Conservation (phyloP, 495 filamentous ascomycete species). For the Opeltia flavorubescens region DNA sequence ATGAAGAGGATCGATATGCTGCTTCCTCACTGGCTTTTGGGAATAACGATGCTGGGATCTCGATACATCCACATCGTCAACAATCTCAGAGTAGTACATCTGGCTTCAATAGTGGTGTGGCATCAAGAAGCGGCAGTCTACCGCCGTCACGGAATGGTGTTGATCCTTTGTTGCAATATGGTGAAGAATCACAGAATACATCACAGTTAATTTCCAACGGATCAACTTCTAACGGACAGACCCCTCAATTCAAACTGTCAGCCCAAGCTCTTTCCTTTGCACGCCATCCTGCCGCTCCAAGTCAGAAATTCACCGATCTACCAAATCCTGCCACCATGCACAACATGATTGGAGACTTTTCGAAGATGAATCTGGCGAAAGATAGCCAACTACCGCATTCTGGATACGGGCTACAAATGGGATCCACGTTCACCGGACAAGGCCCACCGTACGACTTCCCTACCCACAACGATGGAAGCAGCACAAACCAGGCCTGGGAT, state of each 20-base stretch:
- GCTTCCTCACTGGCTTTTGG: slow-evolving; percentile 9
- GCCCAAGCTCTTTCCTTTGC: slow-evolving; percentile 6
- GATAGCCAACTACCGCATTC: slow-evolving; percentile 3
- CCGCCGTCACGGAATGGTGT: slow-evolving; percentile 24
- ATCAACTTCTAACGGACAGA: neutral
- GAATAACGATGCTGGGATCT: slow-evolving; percentile 3
- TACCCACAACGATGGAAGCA: neutral
- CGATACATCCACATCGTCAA: slow-evolving; percentile 8
- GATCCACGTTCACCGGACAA: slow-evolving; percentile 3
- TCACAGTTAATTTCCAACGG: slow-evolving; percentile 5
- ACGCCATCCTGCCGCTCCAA: neutral
- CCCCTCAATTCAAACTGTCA: slow-evolving; percentile 10
- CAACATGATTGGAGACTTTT: slow-evolving; percentile 9
- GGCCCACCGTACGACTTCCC: neutral
- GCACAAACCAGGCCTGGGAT: neutral
- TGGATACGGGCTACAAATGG: neutral
- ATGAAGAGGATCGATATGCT: slow-evolving; percentile 11
- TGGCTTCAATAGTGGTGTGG: slow-evolving; percentile 18
- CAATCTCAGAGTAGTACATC: slow-evolving; percentile 11
- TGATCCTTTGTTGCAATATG: slow-evolving; percentile 12
- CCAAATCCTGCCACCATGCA: slow-evolving; percentile 7
- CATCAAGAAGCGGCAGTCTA: slow-evolving; percentile 24
- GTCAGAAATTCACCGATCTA: slow-evolving; percentile 2
- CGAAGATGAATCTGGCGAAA: slow-evolving; percentile 9
- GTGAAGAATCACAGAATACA: slow-evolving; percentile 7